A percentile compares a stretch with the other conserved stretches of the same genome.
Evolutionary conservation across 75 land plant genomes (phyloP).

Genomic region (Selaginella tamariscina): DNA sequence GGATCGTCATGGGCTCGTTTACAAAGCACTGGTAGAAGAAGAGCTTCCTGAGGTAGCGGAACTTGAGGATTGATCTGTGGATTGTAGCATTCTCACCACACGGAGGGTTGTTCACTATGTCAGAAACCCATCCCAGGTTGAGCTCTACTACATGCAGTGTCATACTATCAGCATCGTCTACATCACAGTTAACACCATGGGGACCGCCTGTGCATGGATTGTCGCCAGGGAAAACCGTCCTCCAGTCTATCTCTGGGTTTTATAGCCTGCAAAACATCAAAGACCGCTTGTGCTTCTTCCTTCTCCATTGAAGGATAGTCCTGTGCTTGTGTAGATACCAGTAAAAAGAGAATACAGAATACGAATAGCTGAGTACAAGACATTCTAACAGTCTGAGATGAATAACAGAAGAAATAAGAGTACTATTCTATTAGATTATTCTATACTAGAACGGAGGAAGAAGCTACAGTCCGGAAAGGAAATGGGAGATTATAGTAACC

Average conservation of each 20-base stretch:
- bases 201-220: constrained; percentile 53
- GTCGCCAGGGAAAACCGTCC: constrained; percentile 33
- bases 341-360: no score
- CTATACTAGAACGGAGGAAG: no score
- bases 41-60: constrained; percentile 1
- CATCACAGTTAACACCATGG: not conserved
- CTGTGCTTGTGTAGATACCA: not conserved
- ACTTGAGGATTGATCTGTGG: constrained; percentile 4
- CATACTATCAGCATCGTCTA: not conserved
- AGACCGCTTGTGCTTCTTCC: constrained; percentile 31
- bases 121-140: constrained; percentile 6
- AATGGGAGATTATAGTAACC: no score
- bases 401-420: no score
- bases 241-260: constrained; percentile 41
- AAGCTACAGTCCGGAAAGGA: no score
- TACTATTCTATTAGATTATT: no score
- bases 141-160: not conserved
- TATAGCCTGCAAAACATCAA: constrained; percentile 28
- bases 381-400: no score
- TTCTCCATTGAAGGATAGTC: not conserved
- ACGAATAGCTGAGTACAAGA: no score
- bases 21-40: constrained; percentile 10
- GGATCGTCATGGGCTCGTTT: not conserved
- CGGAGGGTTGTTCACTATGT: not conserved
- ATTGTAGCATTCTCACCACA: not conserved